Evolutionary conservation across 306 rosid genomes (phyloP), one percentile per base, ranked within the genome.

Genomic region (Cucurbita moschata): DNA sequence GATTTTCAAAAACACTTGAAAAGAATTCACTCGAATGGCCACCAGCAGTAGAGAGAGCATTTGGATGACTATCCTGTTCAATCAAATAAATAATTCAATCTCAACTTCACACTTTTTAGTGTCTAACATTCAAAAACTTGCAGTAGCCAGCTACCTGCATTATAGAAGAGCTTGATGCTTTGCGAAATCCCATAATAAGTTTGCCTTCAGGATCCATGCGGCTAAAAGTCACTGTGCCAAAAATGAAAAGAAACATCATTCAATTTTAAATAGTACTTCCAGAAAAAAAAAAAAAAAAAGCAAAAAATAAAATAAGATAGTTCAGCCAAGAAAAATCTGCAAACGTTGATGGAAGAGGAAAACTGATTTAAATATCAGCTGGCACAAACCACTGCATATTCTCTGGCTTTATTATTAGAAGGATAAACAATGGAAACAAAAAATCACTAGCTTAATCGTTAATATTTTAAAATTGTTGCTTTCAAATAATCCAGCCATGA

Each of bases 131-230:
- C 18, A 65, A 80, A 75, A 81, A 81, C 79, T 79, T 84, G 77
- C 73, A 81, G 71, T 70, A 77, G 44, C 61, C 75, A 77, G 51
- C 82, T 88, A 91, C 99, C 99, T 94, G 99, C 73, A 80, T 77
- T 72, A 84, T 80, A 76, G 81, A 77, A 77, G 96, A 84, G 81
- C 74, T 89, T 51, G 91, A 81, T 71, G 97, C 99, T 85, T 89
- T 94, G 30, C 99, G 90, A 55, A 87, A 94, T 68, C 99, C 99
- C 97, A 94, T 94, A 73, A 94, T 89, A 76, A 94, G 99, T 81
- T 94, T 94, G 63, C 97, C 96, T 83, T 90, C 97, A 74, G 99
- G 99, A 58, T 94, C 99, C 97, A 91, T 94, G 26, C 99, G 99
- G 79, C 99, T 94, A 73, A 94, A 94, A 68, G 96, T 94, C 79